Evolutionary conservation across 345 rosid species (phyloP).

Genomic region (Bruguiera parviflora): DNA sequence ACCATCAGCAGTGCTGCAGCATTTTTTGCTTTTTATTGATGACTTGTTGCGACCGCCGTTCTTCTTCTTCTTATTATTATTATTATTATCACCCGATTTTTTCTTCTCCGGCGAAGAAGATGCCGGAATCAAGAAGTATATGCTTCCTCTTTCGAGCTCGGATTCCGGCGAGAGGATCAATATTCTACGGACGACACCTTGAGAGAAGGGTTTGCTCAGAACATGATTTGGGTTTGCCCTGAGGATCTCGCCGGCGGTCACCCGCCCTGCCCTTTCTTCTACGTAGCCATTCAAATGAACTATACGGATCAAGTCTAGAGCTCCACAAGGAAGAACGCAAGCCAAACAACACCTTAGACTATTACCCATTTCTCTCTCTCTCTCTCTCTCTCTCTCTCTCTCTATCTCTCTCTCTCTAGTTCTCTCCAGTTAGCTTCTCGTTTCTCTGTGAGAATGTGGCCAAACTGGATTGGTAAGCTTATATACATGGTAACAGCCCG

Average conservation of each 20-base stretch:
- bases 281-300: constrained; percentile 83
- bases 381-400: no score
- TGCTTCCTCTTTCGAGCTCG: constrained; percentile 86
- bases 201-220: constrained; percentile 76
- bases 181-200: constrained; percentile 68
- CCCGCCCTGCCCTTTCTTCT: constrained; percentile 66
- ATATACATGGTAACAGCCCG: no score
- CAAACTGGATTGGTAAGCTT: no score
- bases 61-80: background rate
- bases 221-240: constrained; percentile 75
- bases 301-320: constrained; percentile 85
- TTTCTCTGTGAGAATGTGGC: no score
- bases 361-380: constrained; percentile 58
- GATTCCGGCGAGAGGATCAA: constrained; percentile 75
- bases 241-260: constrained; percentile 82
- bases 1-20: constrained; percentile 1
- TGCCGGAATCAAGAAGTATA: constrained; percentile 76
- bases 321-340: constrained; percentile 94
- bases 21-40: constrained; percentile 23
- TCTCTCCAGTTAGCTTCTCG: no score
- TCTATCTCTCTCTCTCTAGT: no score
- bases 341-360: constrained; percentile 88
- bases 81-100: constrained; percentile 10
- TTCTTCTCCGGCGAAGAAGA: constrained; percentile 56
- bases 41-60: background rate